phyloP scores from a whole-genome alignment of 2,329 filamentous ascomycete species.

The Penicillium sp. region DNA sequence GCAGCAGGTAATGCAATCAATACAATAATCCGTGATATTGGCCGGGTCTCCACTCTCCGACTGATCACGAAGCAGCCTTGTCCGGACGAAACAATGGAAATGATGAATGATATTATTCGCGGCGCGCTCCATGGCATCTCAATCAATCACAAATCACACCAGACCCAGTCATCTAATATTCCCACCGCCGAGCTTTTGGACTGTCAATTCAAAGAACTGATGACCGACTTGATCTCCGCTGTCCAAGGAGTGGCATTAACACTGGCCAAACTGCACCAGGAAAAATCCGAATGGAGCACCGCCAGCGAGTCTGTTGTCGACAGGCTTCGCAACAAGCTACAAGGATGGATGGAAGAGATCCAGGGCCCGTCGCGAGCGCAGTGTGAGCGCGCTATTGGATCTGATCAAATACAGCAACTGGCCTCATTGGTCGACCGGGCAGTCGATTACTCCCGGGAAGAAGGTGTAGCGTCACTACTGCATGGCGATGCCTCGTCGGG shows the following conservation, averaged over 20 bases:
- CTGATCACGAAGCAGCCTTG: not conserved
- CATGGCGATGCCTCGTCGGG: not conserved
- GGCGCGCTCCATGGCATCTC: not conserved
- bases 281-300: not conserved
- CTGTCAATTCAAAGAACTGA: not conserved
- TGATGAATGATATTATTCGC: not conserved
- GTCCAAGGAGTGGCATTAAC: not conserved
- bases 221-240: not conserved
- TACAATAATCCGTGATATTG: constrained; percentile 1
- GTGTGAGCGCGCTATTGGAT: not conserved
- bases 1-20: not conserved
- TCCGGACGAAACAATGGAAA: not conserved
- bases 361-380: not conserved
- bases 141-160: not conserved
- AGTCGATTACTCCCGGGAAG: not conserved
- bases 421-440: not conserved
- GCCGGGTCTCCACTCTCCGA: not conserved
- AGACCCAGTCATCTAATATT: not conserved
- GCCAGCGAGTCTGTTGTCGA: not conserved
- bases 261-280: not conserved
- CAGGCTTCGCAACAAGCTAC: not conserved
- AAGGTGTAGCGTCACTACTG: not conserved
- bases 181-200: not conserved
- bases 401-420: not conserved
- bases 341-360: not conserved